These are phyloP conservation scores for Phytopythium vexans DNA, from an alignment of 352 stramenopile genomes.

Conservation along the genomic window DNA sequence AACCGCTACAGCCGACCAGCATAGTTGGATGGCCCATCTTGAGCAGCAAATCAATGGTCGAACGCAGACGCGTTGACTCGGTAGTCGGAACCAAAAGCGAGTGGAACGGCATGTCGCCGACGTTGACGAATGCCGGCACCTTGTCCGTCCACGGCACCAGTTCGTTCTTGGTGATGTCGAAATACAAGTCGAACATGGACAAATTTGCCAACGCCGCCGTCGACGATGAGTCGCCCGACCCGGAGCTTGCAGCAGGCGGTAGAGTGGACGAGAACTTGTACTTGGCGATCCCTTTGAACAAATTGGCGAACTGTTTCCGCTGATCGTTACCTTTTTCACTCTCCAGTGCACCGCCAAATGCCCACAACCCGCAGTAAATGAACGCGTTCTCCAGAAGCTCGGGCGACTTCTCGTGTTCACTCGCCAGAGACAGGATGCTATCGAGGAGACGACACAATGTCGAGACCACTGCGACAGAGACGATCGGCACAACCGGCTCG, in stretches of 20 bases:
- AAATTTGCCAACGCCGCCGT: constrained; percentile 12
- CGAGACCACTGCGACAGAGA: constrained; percentile 67
- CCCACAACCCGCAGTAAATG: constrained; percentile 94
- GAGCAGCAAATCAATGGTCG: constrained; percentile 58
- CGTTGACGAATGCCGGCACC: constrained; percentile 23
- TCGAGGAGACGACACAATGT: constrained; percentile 95
- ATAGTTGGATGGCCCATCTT: constrained; percentile 48
- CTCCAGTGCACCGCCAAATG: constrained; percentile 93
- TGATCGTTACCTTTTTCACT: constrained; percentile 76
- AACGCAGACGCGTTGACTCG: constrained; percentile 68
- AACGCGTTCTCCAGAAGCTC: constrained; percentile 95
- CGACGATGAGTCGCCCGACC: constrained; percentile 10
- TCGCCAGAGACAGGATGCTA: constrained; percentile 76
- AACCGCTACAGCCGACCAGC: constrained; percentile 78
- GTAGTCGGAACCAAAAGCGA: constrained; percentile 74
- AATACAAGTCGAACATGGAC: constrained; percentile 80
- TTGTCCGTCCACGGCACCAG: constrained; percentile 77
- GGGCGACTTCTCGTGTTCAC: constrained; percentile 75
- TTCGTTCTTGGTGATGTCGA: constrained; percentile 71
- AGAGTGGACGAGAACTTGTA: constrained; percentile 49
- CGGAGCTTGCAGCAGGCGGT: constrained; percentile 1
- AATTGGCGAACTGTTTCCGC: constrained; percentile 48
- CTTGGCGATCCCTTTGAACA: constrained; percentile 67
- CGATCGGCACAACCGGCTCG: constrained; percentile 47
- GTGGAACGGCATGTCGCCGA: constrained; percentile 51